Base-by-base conservation (phyloP, 768 basidiomycete genomes). In the Psilocybe sp. region DNA sequence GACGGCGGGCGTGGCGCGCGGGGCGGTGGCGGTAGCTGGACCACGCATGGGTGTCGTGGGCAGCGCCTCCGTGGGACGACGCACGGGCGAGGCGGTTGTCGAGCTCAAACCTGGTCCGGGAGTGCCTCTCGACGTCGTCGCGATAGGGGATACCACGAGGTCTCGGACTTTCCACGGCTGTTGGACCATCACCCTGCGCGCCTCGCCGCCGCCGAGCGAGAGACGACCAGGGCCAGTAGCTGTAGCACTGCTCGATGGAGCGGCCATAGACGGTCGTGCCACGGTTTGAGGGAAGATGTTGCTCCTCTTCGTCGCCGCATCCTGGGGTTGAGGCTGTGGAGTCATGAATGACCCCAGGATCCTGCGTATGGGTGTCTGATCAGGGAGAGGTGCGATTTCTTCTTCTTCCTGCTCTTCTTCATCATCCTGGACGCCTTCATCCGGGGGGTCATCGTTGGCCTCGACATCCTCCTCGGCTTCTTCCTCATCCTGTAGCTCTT, bases 131-230 rank as follows among this genome's bases (percentile, higher is more conserved):
- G 23, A 3, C 23, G 23, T 28, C 23, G 23, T 28, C 23, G 23
- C 23, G 23, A 28, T 28, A 7, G 58, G 53, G 1, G 78, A 76
- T 2, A 82, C 68, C 12, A 80, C 70, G 34, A 84, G 72, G 47
- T 84, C 83, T 39, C 66, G 70, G 9, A 84, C 78, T 46, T 69
- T 75, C 85, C 81, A 84, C 12, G 77, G 71, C 37, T 76, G 70
- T 28, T 78, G 74, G 2, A 79, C 58, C 9, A 76, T 61, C 7
- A 82, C 70, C 11, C 80, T 69, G 33, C 73, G 71, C 1, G 80
- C 70, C 34, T 76, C 77, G 1, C 69, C 69, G 0, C 72, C 73
- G 10, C 76, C 79, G 18, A 80, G 62, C 0, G 81, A 82, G 50
- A 72, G 66, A 51, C 70, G 52, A 18, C 64, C 60, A 19, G 56